Percentiles rank a stretch among this genome's conserved stretches.
Evolutionary conservation across 495 filamentous ascomycete species (phyloP).

Genomic region (Schizothecium vesticola): DNA sequence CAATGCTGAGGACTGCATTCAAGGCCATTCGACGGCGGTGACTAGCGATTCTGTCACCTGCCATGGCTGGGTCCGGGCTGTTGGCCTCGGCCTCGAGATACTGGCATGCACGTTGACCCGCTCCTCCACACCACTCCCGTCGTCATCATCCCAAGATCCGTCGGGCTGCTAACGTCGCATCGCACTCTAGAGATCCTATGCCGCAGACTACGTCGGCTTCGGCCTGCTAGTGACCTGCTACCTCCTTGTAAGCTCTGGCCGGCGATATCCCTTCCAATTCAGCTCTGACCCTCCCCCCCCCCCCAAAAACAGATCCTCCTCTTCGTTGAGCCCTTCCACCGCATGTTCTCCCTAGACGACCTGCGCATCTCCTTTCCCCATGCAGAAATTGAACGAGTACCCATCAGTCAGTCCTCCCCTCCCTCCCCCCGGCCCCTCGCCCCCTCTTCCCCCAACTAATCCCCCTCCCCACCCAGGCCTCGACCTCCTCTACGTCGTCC

Average conservation of each 20-base stretch:
- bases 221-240: constrained; percentile 61
- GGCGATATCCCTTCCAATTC: constrained; percentile 2
- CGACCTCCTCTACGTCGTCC: constrained; percentile 71
- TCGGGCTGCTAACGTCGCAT: neutral
- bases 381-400: constrained; percentile 77
- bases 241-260: constrained; percentile 48
- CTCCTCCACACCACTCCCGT: neutral
- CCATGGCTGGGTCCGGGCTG: constrained; percentile 24
- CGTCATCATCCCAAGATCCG: neutral
- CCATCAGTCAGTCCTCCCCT: constrained; percentile 53
- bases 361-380: constrained; percentile 79
- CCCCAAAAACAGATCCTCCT: constrained; percentile 52
- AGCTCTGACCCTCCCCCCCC: neutral
- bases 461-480: constrained; percentile 41
- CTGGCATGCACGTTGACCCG: constrained; percentile 37
- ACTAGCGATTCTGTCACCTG: constrained; percentile 37
- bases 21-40: constrained; percentile 40
- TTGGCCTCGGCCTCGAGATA: constrained; percentile 43
- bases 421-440: neutral
- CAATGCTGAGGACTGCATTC: constrained; percentile 27
- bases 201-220: constrained; percentile 80
- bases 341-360: constrained; percentile 77
- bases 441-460: neutral
- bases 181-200: constrained; percentile 62
- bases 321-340: constrained; percentile 81